Conservation (phyloP, 139 green algal species). For the Tetradesmus obliquus region DNA sequence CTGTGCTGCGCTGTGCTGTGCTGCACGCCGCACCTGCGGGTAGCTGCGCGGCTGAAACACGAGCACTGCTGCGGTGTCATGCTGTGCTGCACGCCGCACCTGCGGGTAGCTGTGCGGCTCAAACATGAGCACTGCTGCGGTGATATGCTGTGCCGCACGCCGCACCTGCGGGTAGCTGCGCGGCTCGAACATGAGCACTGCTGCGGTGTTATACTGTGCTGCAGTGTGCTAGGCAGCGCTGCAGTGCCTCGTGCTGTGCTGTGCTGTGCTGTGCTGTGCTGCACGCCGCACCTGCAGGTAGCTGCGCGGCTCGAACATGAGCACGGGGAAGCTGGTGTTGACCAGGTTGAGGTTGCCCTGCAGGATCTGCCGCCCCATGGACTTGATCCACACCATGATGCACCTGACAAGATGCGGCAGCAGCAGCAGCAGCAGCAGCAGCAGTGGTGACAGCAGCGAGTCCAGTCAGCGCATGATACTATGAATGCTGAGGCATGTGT, state of each 20-base stretch:
- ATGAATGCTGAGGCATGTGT: too few relatives aligned
- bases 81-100: background rate
- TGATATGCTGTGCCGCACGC: too few relatives aligned
- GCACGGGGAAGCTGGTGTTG: constrained; percentile 84
- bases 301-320: constrained; percentile 86
- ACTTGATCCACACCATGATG: constrained; percentile 77
- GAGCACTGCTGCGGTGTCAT: constrained; percentile 46
- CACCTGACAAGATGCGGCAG: constrained; percentile 54
- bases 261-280: background rate
- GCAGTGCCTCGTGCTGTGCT: too few relatives aligned
- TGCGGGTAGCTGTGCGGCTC: too few relatives aligned
- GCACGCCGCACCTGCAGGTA: constrained; percentile 66
- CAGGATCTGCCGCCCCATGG: constrained; percentile 71
- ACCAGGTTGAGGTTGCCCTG: constrained; percentile 86
- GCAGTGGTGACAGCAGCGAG: background rate
- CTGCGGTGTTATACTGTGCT: too few relatives aligned
- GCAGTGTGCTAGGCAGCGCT: too few relatives aligned
- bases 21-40: background rate
- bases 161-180: too few relatives aligned
- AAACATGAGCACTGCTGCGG: too few relatives aligned
- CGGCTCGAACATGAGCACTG: too few relatives aligned
- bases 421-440: background rate
- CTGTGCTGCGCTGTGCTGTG: background rate
- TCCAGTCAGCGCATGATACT: background rate
- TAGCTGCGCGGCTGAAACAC: constrained; percentile 91